Conservation (phyloP, 257 asterid species). For the Misopates orontium region DNA sequence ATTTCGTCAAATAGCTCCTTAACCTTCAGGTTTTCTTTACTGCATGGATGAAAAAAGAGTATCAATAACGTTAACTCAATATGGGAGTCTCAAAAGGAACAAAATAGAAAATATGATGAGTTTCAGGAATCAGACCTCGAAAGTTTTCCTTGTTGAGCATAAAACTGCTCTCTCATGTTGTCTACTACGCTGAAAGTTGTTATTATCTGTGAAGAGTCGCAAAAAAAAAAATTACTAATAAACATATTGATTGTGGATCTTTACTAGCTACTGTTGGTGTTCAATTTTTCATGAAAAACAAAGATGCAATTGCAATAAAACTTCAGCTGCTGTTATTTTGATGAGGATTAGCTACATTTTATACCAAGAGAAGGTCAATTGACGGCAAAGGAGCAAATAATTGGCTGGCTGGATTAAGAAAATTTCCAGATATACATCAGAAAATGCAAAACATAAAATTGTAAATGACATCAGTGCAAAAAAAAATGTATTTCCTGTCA, state of each 20-base stretch:
- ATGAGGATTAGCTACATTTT: constrained; percentile 3
- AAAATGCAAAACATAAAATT: background rate
- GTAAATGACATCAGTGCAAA: constrained; percentile 4
- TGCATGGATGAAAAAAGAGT: constrained; percentile 33
- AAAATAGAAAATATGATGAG: constrained; percentile 20
- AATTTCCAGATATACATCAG: constrained; percentile 3
- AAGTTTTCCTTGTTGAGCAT: constrained; percentile 57
- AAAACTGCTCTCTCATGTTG: constrained; percentile 84
- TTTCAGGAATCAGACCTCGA: constrained; percentile 53
- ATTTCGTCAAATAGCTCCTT: constrained; percentile 72
- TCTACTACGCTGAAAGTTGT: constrained; percentile 88
- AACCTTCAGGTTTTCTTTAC: constrained; percentile 67
- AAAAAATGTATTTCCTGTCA: constrained; percentile 1
- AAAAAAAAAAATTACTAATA: background rate
- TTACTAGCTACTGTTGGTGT: background rate
- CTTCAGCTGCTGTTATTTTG: constrained; percentile 3
- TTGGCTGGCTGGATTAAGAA: constrained; percentile 1
- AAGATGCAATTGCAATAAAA: background rate
- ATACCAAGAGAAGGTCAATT: constrained; percentile 6
- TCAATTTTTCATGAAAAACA: background rate
- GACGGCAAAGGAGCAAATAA: background rate
- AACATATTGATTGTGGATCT: constrained; percentile 2
- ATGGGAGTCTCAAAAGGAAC: background rate
- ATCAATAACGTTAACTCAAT: background rate
- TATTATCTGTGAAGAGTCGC: constrained; percentile 57